Evolutionary conservation across 106 monocot species (phyloP).

Genomic region (Acorus gramineus): DNA sequence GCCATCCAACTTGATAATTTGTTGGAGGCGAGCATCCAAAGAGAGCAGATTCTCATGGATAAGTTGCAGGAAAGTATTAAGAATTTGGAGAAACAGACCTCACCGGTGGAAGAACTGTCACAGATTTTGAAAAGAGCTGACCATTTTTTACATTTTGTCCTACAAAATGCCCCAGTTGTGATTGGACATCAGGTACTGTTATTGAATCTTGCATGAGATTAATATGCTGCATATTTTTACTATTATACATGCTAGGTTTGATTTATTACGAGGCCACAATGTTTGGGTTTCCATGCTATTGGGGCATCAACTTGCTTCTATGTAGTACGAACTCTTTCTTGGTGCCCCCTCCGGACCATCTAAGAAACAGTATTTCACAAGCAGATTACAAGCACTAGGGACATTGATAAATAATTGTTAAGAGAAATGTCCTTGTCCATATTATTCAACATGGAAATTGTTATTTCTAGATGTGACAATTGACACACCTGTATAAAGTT

Average conservation of each 20-base stretch:
- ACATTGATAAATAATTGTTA: no score
- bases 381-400: no score
- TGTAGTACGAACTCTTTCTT: no score
- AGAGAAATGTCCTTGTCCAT: no score
- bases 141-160: conserved; percentile 70
- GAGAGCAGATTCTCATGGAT: conserved; percentile 37
- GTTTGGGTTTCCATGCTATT: neutral
- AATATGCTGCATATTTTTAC: neutral
- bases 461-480: no score
- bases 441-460: no score
- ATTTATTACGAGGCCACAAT: no score
- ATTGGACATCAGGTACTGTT: conserved; percentile 68
- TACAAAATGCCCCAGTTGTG: conserved; percentile 71
- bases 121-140: conserved; percentile 62
- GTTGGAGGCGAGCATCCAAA: conserved; percentile 47
- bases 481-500: no score
- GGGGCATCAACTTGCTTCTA: neutral
- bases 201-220: neutral
- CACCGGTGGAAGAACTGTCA: conserved; percentile 63
- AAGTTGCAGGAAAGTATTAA: conserved; percentile 52
- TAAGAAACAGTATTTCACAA: no score
- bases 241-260: neutral
- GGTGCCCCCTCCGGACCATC: no score
- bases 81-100: conserved; percentile 43
- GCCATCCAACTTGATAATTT: conserved; percentile 36